A percentile compares a stretch with the other conserved stretches of the same genome.
Evolutionary conservation across 257 asterid species (phyloP).

Genomic region (Gentiana dahurica): DNA sequence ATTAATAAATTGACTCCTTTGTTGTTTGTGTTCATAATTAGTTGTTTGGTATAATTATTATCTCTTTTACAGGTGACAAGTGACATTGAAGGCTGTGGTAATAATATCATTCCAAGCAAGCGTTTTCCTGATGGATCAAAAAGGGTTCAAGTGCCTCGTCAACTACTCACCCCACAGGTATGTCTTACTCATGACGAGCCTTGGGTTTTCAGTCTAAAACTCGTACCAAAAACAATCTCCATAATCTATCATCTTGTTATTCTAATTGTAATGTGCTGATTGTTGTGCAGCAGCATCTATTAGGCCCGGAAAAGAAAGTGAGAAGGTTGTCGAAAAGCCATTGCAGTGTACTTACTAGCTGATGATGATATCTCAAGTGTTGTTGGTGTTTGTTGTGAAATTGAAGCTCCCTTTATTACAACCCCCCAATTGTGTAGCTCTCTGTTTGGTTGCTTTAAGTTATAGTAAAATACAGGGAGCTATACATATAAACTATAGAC

Average conservation of each 20-base stretch:
- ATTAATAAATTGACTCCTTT: no score
- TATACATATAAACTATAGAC: no score
- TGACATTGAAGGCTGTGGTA: slow-evolving; percentile 24
- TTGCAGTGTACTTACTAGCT: slow-evolving; percentile 35
- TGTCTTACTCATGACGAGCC: no score
- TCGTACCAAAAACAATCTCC: not conserved
- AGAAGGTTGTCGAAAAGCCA: slow-evolving; percentile 37
- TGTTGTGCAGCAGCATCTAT: slow-evolving; percentile 29
- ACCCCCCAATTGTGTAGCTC: no score
- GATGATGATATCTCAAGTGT: slow-evolving; percentile 4
- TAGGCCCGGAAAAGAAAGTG: slow-evolving; percentile 34
- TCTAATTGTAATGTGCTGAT: not conserved
- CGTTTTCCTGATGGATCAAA: slow-evolving; percentile 96
- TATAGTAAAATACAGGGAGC: no score
- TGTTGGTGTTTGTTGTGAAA: not conserved
- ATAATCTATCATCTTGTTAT: no score
- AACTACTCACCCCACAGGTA: slow-evolving; percentile 57
- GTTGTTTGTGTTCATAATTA: no score
- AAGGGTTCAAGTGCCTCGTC: slow-evolving; percentile 54
- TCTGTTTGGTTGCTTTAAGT: no score
- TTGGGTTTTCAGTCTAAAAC: not conserved
- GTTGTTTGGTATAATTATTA: no score
- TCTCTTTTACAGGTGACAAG: slow-evolving; percentile 36
- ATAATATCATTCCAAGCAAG: slow-evolving; percentile 37
- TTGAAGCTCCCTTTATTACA: not conserved